These are phyloP conservation scores for Asterophora lycoperdoides DNA, from an alignment of 768 basidiomycete species.

Conservation along the genomic window DNA sequence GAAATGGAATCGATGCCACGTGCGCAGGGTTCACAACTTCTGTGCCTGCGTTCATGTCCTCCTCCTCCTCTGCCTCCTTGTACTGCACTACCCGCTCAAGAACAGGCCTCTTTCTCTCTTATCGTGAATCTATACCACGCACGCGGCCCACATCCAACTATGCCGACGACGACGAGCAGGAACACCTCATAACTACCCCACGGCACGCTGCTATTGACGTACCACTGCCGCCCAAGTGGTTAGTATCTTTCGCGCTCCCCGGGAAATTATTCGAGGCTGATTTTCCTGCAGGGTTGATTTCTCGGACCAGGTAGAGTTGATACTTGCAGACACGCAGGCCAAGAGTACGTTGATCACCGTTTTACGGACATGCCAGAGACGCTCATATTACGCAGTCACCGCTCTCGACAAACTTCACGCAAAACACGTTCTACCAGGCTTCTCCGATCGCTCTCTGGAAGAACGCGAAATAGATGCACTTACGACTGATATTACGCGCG, in stretches of 20 bases:
- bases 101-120: conserved; percentile 91
- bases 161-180: conserved; percentile 54
- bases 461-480: conserved; percentile 89
- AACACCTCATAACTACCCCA: conserved; percentile 52
- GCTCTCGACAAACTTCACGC: conserved; percentile 93
- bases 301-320: conserved; percentile 83
- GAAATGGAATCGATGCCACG: conserved; percentile 7
- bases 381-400: conserved; percentile 50
- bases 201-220: conserved; percentile 48
- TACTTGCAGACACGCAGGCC: conserved; percentile 59
- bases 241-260: conserved; percentile 18
- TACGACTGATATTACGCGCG: conserved; percentile 86
- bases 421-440: conserved; percentile 93
- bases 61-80: conserved; percentile 15
- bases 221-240: conserved; percentile 89
- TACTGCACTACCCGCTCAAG: conserved; percentile 69
- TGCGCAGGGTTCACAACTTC: conserved; percentile 10
- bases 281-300: conserved; percentile 74
- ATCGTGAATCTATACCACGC: conserved; percentile 70
- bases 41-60: conserved; percentile 14
- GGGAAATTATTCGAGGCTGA: conserved; percentile 19
- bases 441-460: conserved; percentile 90
- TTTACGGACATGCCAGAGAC: conserved; percentile 16
- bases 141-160: conserved; percentile 33
- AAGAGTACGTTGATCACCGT: conserved; percentile 61